phyloP scores from a whole-genome alignment of 345 rosid species.

The Brassica cretica region DNA sequence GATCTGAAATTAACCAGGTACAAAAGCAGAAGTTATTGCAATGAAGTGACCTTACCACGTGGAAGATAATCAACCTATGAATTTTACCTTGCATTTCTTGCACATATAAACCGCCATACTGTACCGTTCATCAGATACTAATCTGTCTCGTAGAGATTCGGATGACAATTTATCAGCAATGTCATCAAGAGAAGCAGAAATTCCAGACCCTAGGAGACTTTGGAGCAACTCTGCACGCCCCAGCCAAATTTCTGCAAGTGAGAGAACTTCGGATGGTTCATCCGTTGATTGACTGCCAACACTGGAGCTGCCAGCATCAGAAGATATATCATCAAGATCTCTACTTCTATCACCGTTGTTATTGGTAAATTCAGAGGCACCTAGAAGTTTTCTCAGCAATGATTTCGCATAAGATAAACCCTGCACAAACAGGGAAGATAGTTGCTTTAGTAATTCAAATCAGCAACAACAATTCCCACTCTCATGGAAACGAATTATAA shows the following conservation, averaged over 20 bases:
- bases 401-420: constrained; percentile 84
- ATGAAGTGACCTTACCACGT: constrained; percentile 24
- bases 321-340: constrained; percentile 84
- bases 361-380: constrained; percentile 56
- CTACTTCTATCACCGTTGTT: constrained; percentile 61
- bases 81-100: constrained; percentile 90
- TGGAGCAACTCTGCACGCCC: constrained; percentile 96
- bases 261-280: constrained; percentile 72
- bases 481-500: background rate
- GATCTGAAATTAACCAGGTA: constrained; percentile 54
- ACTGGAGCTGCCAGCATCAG: constrained; percentile 92
- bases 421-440: constrained; percentile 46
- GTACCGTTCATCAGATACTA: constrained; percentile 86
- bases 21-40: constrained; percentile 27
- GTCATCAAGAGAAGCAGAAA: constrained; percentile 91
- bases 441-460: constrained; percentile 10
- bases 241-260: constrained; percentile 76
- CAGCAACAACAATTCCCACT: constrained; percentile 5
- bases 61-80: constrained; percentile 26
- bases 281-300: constrained; percentile 78
- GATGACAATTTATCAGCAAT: constrained; percentile 88
- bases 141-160: constrained; percentile 74
- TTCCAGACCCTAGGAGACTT: constrained; percentile 94
- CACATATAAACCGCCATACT: constrained; percentile 98
- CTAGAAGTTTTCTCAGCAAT: constrained; percentile 71